phyloP scores from a whole-genome alignment of 2,329 filamentous ascomycete species.

The Blumeriella jaapii region DNA sequence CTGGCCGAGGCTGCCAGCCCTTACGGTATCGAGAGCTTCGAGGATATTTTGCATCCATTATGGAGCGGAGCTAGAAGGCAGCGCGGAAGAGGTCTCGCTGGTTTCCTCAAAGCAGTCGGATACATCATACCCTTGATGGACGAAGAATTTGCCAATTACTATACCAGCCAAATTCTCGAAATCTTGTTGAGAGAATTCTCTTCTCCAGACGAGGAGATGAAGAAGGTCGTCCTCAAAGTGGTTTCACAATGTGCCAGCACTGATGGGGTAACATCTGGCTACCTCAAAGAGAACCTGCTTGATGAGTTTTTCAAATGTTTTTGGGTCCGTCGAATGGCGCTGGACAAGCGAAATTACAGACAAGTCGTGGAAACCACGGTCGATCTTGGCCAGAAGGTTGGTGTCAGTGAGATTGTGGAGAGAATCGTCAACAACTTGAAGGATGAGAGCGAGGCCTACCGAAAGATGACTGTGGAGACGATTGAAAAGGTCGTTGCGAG shows the following conservation, averaged over 20 bases:
- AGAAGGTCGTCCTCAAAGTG: constrained; percentile 97
- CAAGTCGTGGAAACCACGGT: constrained; percentile 98
- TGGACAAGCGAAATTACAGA: constrained; percentile 95
- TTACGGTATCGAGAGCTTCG: constrained; percentile 98
- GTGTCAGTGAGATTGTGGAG: constrained; percentile 87
- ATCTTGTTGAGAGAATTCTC: constrained; percentile 92
- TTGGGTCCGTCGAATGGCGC: constrained; percentile 92
- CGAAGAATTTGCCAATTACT: constrained; percentile 98
- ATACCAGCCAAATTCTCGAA: constrained; percentile 98
- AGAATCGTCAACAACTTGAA: constrained; percentile 91
- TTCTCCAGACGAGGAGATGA: constrained; percentile 98
- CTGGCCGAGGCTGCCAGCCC: constrained; percentile 93
- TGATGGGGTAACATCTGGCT: constrained; percentile 86
- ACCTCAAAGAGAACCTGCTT: constrained; percentile 89
- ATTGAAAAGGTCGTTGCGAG: constrained; percentile 93
- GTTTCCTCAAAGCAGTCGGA: constrained; percentile 92
- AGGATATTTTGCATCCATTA: constrained; percentile 90
- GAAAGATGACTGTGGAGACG: constrained; percentile 98
- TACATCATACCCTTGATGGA: constrained; percentile 99
- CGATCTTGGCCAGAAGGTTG: constrained; percentile 95
- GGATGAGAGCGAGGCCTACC: constrained; percentile 94
- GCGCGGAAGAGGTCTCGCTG: constrained; percentile 87
- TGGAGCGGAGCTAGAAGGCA: constrained; percentile 94
- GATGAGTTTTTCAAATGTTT: constrained; percentile 98
- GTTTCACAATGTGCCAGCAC: constrained; percentile 92